A percentile compares a stretch with the other conserved stretches of the same genome.
Conservation (phyloP, 768 basidiomycete species). For the Kwoniella dejecticola region DNA sequence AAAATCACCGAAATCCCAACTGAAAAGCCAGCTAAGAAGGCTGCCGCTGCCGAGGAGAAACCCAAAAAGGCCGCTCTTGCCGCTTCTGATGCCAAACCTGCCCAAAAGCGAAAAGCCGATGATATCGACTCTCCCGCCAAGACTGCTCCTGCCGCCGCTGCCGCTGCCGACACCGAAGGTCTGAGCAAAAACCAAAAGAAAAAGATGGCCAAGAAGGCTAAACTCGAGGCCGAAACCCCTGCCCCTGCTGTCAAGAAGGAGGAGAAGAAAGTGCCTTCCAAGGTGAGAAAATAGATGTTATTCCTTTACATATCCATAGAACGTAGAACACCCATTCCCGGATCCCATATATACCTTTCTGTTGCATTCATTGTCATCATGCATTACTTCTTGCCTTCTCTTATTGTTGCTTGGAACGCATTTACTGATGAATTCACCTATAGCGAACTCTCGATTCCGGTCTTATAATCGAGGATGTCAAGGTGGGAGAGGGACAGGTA, state of each 20-base stretch:
- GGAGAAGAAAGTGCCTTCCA: slow-evolving; percentile 45
- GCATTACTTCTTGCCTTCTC: slow-evolving; percentile 1
- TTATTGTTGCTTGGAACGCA: background rate
- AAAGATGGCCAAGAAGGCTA: slow-evolving; percentile 69
- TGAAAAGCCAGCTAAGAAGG: slow-evolving; percentile 29
- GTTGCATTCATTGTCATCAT: slow-evolving; percentile 3
- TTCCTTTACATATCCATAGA: background rate
- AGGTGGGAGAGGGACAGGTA: slow-evolving; percentile 76
- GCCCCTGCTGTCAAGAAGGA: slow-evolving; percentile 28
- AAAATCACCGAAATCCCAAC: slow-evolving; percentile 46
- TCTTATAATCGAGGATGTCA: slow-evolving; percentile 73
- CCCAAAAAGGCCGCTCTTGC: slow-evolving; percentile 27
- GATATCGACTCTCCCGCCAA: slow-evolving; percentile 61
- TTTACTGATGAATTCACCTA: background rate
- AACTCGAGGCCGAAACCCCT: slow-evolving; percentile 58
- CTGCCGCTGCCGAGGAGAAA: slow-evolving; percentile 26
- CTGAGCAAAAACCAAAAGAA: slow-evolving; percentile 65
- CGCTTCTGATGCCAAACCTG: slow-evolving; percentile 42
- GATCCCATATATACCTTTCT: background rate
- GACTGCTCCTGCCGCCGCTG: slow-evolving; percentile 37
- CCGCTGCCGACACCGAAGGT: slow-evolving; percentile 31
- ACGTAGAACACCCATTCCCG: background rate
- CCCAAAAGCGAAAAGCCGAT: slow-evolving; percentile 70
- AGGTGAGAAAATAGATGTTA: slow-evolving; percentile 47
- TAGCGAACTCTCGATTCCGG: slow-evolving; percentile 65